A percentile compares a stretch with the other conserved stretches of the same genome.
phyloP scores from a whole-genome alignment of 116 monocot genomes.

The Cymodocea nodosa region DNA sequence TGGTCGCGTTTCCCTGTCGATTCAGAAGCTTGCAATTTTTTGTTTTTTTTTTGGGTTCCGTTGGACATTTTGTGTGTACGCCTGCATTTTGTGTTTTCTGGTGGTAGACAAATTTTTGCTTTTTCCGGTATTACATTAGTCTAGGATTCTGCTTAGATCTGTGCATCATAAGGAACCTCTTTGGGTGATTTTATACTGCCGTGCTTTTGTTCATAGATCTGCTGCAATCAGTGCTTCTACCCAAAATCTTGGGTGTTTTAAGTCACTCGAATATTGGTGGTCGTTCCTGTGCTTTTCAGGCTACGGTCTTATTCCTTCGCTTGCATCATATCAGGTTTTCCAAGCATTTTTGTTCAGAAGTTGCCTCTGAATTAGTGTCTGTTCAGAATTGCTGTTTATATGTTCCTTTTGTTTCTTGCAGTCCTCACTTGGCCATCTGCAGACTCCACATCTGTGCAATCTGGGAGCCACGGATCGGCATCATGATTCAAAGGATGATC shows the following conservation, averaged over 20 bases:
- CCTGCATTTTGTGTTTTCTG: too few relatives aligned
- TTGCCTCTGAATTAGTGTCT: background rate
- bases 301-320: background rate
- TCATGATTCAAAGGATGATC: conserved; percentile 8
- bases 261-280: background rate
- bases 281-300: background rate
- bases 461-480: conserved; percentile 6
- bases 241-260: background rate
- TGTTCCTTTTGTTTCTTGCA: conserved; percentile 14
- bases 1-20: too few relatives aligned
- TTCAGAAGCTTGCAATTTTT: too few relatives aligned
- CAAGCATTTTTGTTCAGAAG: background rate
- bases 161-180: background rate
- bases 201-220: background rate
- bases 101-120: too few relatives aligned
- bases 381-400: background rate
- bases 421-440: conserved; percentile 17
- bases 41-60: too few relatives aligned
- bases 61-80: too few relatives aligned
- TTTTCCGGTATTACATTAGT: too few relatives aligned
- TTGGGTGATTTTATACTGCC: too few relatives aligned
- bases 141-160: background rate
- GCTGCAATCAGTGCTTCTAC: background rate
- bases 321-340: background rate
- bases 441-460: conserved; percentile 7